phyloP scores from a whole-genome alignment of 345 rosid genomes.

The Lepidium didymum region DNA sequence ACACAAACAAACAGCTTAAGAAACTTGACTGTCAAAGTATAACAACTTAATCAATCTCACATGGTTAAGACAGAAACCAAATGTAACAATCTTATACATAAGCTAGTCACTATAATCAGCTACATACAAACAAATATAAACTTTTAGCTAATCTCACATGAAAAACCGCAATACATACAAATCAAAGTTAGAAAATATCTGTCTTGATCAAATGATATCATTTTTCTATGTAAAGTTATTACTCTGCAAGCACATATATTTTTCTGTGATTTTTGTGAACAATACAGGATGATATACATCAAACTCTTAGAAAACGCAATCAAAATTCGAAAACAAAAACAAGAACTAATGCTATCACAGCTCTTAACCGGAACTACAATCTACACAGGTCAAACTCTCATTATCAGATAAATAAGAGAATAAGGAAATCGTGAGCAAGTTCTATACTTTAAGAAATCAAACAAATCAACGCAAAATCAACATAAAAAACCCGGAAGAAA shows the following conservation, averaged over 20 bases:
- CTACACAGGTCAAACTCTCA: not conserved
- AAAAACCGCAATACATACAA: not conserved
- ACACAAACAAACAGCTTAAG: too few relatives aligned
- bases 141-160: not conserved
- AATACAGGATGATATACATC: not conserved
- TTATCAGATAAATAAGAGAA: not conserved
- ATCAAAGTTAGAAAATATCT: not conserved
- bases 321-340: not conserved
- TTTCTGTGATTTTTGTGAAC: too few relatives aligned
- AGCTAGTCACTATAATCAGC: not conserved
- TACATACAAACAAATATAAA: not conserved
- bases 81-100: not conserved
- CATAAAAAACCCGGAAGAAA: too few relatives aligned
- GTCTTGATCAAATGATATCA: not conserved
- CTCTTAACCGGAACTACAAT: not conserved
- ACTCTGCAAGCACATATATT: not conserved
- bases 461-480: not conserved
- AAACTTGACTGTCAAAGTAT: too few relatives aligned
- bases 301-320: not conserved
- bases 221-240: not conserved
- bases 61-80: not conserved
- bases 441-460: not conserved
- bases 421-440: not conserved
- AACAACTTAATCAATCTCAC: not conserved
- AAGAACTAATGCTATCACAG: not conserved